phyloP scores from a whole-genome alignment of 2,329 filamentous ascomycete genomes.

The Incumbomyces delicatus region DNA sequence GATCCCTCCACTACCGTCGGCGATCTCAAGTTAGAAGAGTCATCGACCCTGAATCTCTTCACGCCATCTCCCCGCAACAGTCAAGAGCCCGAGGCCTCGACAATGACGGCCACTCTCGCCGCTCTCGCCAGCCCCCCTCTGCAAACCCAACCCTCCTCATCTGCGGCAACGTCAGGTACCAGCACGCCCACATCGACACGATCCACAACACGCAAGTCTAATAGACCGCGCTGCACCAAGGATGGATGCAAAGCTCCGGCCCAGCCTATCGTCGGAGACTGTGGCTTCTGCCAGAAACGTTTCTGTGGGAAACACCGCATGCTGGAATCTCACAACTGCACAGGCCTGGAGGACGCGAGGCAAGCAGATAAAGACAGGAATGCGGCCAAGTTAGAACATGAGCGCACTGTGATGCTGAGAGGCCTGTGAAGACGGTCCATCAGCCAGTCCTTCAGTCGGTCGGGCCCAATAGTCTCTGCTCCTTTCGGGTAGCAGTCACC shows the following conservation, averaged over 20 bases:
- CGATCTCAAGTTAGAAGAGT: conserved; percentile 18
- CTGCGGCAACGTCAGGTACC: conserved; percentile 34
- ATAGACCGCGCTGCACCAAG: conserved; percentile 66
- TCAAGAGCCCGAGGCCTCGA: conserved; percentile 9
- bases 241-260: conserved; percentile 81
- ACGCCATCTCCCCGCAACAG: conserved; percentile 27
- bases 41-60: conserved; percentile 25
- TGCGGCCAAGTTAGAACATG: conserved; percentile 79
- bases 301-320: conserved; percentile 93
- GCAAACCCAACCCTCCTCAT: conserved; percentile 36
- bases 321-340: conserved; percentile 89
- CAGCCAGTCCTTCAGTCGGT: background rate
- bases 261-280: conserved; percentile 92
- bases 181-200: conserved; percentile 39
- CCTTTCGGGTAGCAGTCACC: background rate
- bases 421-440: conserved; percentile 61
- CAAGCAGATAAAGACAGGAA: conserved; percentile 94
- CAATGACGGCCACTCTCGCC: conserved; percentile 24
- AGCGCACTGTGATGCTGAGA: conserved; percentile 89
- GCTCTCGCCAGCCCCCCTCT: conserved; percentile 40
- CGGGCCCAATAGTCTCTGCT: background rate
- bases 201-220: conserved; percentile 33
- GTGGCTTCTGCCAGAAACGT: conserved; percentile 84
- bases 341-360: conserved; percentile 91
- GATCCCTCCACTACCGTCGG: conserved; percentile 21